A percentile compares a stretch with the other conserved stretches of the same genome.
phyloP scores from a whole-genome alignment of 1,284 basidiomycete genomes.

The Pseudozyma pruni region DNA sequence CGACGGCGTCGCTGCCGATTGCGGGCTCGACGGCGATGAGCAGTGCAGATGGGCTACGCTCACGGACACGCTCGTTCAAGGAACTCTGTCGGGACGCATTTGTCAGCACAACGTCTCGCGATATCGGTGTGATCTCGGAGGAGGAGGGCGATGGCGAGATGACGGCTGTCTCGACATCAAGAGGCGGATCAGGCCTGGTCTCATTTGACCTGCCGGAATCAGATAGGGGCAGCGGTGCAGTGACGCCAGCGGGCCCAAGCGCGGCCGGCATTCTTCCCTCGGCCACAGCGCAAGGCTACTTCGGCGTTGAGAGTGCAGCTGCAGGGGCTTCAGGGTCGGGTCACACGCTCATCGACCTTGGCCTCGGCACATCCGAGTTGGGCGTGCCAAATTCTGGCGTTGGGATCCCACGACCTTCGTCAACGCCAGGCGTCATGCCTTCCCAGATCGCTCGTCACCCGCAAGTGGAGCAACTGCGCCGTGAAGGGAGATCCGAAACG shows the following conservation, averaged over 20 bases:
- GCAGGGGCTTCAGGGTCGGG: neutral
- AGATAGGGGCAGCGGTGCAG: slow-evolving; percentile 27
- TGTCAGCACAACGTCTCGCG: slow-evolving; percentile 10
- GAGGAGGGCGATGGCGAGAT: slow-evolving; percentile 28
- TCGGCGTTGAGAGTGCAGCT: slow-evolving; percentile 13
- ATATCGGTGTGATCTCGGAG: slow-evolving; percentile 26
- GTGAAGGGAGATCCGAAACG: slow-evolving; percentile 36
- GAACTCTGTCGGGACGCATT: slow-evolving; percentile 40
- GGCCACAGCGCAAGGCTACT: slow-evolving; percentile 28
- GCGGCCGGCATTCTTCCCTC: slow-evolving; percentile 1
- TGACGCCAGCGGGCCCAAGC: slow-evolving; percentile 29
- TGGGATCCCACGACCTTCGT: slow-evolving; percentile 36
- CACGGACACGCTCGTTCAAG: slow-evolving; percentile 39
- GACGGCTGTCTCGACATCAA: slow-evolving; percentile 20
- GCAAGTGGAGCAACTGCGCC: slow-evolving; percentile 40
- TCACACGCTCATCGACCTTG: slow-evolving; percentile 39
- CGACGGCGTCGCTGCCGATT: slow-evolving; percentile 32
- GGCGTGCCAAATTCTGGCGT: slow-evolving; percentile 32
- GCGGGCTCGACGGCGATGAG: slow-evolving; percentile 14
- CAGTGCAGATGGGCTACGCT: slow-evolving; percentile 26
- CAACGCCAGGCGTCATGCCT: slow-evolving; percentile 35
- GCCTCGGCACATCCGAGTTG: slow-evolving; percentile 28
- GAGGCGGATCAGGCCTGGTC: slow-evolving; percentile 26
- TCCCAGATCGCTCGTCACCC: slow-evolving; percentile 40
- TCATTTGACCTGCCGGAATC: slow-evolving; percentile 26